These are phyloP conservation scores for Cantharellus anzutake DNA, from an alignment of 768 basidiomycete genomes.

Conservation along the genomic window DNA sequence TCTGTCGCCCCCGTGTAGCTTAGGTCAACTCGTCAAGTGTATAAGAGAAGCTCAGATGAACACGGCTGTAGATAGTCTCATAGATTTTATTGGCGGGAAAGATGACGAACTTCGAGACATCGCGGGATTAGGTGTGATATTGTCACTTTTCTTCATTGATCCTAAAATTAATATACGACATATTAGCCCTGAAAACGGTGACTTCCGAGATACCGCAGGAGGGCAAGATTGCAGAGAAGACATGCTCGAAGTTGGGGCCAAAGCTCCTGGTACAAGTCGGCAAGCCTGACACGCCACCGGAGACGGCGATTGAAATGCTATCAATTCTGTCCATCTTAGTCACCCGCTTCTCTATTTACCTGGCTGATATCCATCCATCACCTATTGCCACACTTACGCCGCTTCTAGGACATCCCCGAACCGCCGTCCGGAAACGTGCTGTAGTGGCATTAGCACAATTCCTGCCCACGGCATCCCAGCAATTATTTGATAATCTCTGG, in stretches of 20 bases:
- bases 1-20: conserved; percentile 24
- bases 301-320: conserved; percentile 66
- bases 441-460: conserved; percentile 75
- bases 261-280: conserved; percentile 63
- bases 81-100: conserved; percentile 64
- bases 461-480: conserved; percentile 47
- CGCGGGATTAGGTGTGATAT: conserved; percentile 59
- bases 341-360: conserved; percentile 56
- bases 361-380: conserved; percentile 35
- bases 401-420: conserved; percentile 51
- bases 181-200: conserved; percentile 79
- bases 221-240: conserved; percentile 56
- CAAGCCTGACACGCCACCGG: conserved; percentile 56
- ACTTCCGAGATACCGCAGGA: conserved; percentile 76
- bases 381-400: conserved; percentile 52
- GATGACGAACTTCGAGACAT: conserved; percentile 93
- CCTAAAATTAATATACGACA: background rate
- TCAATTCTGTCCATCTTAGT: conserved; percentile 79
- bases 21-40: conserved; percentile 82
- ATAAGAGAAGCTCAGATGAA: conserved; percentile 70
- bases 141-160: background rate
- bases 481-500: conserved; percentile 43
- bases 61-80: conserved; percentile 72
- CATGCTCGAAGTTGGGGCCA: conserved; percentile 69
- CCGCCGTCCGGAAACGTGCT: conserved; percentile 83